phyloP scores from a whole-genome alignment of 2,329 filamentous ascomycete genomes.

The Hypoxylon sp. region DNA sequence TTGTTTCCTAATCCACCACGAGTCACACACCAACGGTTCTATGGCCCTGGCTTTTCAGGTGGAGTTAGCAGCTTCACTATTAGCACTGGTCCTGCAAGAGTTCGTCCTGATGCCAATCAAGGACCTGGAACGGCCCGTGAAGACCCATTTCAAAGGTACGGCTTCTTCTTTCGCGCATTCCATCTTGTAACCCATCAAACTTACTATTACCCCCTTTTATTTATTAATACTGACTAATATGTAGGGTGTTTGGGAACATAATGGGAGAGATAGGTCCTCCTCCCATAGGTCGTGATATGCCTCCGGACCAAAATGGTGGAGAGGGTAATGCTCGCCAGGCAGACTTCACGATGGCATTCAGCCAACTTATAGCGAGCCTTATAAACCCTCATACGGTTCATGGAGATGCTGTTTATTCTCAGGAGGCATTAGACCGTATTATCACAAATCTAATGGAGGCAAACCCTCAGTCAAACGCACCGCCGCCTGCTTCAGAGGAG shows the following conservation, averaged over 20 bases:
- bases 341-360: slow-evolving; percentile 60
- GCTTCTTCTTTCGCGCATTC: slow-evolving; percentile 32
- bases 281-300: slow-evolving; percentile 46
- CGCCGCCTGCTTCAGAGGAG: slow-evolving; percentile 82
- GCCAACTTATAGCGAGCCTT: slow-evolving; percentile 67
- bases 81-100: slow-evolving; percentile 56
- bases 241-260: slow-evolving; percentile 65
- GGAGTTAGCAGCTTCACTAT: slow-evolving; percentile 66
- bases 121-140: slow-evolving; percentile 45
- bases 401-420: slow-evolving; percentile 89
- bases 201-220: not conserved
- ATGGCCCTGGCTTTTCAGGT: slow-evolving; percentile 55
- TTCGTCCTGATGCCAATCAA: slow-evolving; percentile 43
- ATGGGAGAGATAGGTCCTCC: slow-evolving; percentile 60
- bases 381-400: slow-evolving; percentile 68
- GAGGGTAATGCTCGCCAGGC: slow-evolving; percentile 44
- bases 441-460: slow-evolving; percentile 91
- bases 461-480: slow-evolving; percentile 80
- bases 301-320: slow-evolving; percentile 45
- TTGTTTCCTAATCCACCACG: slow-evolving; percentile 44
- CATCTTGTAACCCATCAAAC: not conserved
- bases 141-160: slow-evolving; percentile 67
- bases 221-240: slow-evolving; percentile 53
- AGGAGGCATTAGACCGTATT: slow-evolving; percentile 91
- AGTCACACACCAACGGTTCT: slow-evolving; percentile 56